phyloP scores from a whole-genome alignment of 129 eudicot genomes.

The Helianthus tuberosus region DNA sequence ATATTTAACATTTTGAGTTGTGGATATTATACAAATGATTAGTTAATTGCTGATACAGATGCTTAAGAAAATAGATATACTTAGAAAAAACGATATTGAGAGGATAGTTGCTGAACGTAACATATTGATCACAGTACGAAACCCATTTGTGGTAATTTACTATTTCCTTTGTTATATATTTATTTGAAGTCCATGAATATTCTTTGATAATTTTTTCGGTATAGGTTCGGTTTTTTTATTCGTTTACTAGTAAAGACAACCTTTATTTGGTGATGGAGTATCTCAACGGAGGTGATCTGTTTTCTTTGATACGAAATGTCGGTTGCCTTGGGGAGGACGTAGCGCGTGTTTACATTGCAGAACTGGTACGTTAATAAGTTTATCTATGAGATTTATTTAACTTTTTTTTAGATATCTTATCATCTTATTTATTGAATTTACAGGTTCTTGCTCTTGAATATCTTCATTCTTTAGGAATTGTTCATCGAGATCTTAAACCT shows the following conservation, averaged over 20 bases:
- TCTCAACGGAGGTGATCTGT: slow-evolving; percentile 88
- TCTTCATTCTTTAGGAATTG: slow-evolving; percentile 84
- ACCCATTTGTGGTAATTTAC: slow-evolving; percentile 86
- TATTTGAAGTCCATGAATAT: neutral
- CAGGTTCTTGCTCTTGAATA: slow-evolving; percentile 97
- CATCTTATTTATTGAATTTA: slow-evolving; percentile 20
- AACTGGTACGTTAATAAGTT: slow-evolving; percentile 55
- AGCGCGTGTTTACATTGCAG: slow-evolving; percentile 77
- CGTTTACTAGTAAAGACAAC: slow-evolving; percentile 79
- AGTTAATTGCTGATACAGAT: slow-evolving; percentile 51
- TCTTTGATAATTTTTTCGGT: slow-evolving; percentile 10
- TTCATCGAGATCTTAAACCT: slow-evolving; percentile 93
- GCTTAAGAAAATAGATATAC: slow-evolving; percentile 81
- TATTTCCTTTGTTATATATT: slow-evolving; percentile 14
- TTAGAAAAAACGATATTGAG: slow-evolving; percentile 86
- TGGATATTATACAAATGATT: slow-evolving; percentile 8
- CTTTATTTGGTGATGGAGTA: slow-evolving; percentile 94
- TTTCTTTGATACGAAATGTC: slow-evolving; percentile 77
- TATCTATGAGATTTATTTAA: neutral
- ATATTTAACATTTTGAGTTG: neutral
- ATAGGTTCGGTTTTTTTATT: slow-evolving; percentile 87
- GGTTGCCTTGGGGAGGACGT: slow-evolving; percentile 84
- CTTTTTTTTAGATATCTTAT: slow-evolving; percentile 12
- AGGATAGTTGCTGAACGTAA: slow-evolving; percentile 88
- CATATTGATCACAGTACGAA: slow-evolving; percentile 80